phyloP scores from a whole-genome alignment of 306 rosid genomes.

The Dryas drummondii region DNA sequence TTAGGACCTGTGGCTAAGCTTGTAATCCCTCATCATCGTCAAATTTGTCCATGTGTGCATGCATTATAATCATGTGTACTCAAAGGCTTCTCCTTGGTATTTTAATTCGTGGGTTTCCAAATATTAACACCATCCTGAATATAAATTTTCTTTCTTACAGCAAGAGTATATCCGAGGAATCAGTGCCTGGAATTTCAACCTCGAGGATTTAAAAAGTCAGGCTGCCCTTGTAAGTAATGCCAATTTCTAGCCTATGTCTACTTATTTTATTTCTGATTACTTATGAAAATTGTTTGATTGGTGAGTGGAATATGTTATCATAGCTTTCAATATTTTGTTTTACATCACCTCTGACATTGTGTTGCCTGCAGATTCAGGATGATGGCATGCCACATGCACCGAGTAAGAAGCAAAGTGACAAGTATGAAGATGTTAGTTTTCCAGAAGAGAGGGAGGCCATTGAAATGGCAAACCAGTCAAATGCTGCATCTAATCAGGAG shows the following conservation, averaged over 20 bases:
- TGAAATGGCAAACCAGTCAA: slow-evolving; percentile 49
- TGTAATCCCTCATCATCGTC: neutral
- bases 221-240: slow-evolving; percentile 88
- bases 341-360: neutral
- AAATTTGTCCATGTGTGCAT: neutral
- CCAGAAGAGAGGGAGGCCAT: slow-evolving; percentile 41
- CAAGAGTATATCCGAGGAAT: slow-evolving; percentile 99
- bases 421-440: slow-evolving; percentile 41
- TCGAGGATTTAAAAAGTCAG: slow-evolving; percentile 91
- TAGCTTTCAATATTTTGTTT: slow-evolving; percentile 8
- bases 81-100: neutral
- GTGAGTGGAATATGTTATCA: neutral
- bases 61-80: neutral
- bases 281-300: neutral
- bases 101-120: neutral
- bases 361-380: slow-evolving; percentile 76
- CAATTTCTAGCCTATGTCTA: slow-evolving; percentile 18
- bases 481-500: slow-evolving; percentile 55
- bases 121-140: slow-evolving; percentile 10
- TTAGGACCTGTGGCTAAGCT: neutral
- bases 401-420: slow-evolving; percentile 43
- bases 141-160: slow-evolving; percentile 43
- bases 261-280: neutral
- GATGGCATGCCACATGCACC: slow-evolving; percentile 45
- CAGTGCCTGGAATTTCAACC: slow-evolving; percentile 99